Evolutionary conservation across 768 basidiomycete genomes (phyloP), one percentile per base, ranked within the genome.

Genomic region (Lentinus brumalis): DNA sequence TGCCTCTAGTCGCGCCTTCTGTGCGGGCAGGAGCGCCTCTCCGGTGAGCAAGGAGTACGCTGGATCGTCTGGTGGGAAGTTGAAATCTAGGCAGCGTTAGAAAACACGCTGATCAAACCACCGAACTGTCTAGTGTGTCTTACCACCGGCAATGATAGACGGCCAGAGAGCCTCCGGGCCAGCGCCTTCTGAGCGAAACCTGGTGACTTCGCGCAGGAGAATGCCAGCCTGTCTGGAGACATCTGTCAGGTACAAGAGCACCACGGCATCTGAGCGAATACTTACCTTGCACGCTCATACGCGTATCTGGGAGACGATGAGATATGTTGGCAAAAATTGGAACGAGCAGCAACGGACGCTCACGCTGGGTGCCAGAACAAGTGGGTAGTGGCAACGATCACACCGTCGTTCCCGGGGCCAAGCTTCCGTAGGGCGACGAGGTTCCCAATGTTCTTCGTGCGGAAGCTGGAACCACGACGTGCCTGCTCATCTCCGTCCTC

Each of bases 331-430:
- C 26, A 49, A 8, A 12, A 46, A 21, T 2, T 26, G 42, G 26
- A 12, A 12, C 21, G 14, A 12, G 14, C 12, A 11, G 12, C 46
- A 15, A 21, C 29, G 11, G 11, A 30, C 10, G 77, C 83, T 59
- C 74, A 94, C 87, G 81, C 83, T 5, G 94, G 94, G 74, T 96
- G 94, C 96, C 96, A 98, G 73, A 97, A 98, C 26, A 96, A 77
- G 76, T 98, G 96, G 0, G 95, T 95, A 1, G 96, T 97, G 3
- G 86, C 92, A 14, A 96, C 76, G 42, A 96, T 76, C 38, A 93
- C 73, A 4, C 94, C 92, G 41, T 78, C 74, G 7, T 69, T 60
- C 30, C 75, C 67, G 15, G 77, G 66, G 9, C 73, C 74, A 6
- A 75, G 71, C 47, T 75, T 76, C 64, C 79, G 77, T 54, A 98